These are phyloP conservation scores for Tilletia walkeri DNA, from an alignment of 1,284 basidiomycete species.

Conservation along the genomic window DNA sequence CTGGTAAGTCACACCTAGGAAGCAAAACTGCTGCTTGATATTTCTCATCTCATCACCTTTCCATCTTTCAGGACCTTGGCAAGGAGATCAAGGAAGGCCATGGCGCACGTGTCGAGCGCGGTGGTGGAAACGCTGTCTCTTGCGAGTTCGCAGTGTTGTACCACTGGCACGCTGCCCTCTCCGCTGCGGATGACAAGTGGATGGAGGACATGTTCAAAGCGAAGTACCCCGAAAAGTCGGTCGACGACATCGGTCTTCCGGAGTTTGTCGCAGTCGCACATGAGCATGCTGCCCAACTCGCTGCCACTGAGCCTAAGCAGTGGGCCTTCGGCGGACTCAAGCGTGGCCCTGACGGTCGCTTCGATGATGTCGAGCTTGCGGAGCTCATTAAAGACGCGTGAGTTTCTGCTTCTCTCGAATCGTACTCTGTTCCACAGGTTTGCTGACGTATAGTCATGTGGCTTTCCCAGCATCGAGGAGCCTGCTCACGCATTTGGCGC, in stretches of 20 bases:
- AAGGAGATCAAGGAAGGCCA: constrained; percentile 19
- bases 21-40: neutral
- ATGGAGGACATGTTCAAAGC: constrained; percentile 35
- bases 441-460: neutral
- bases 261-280: constrained; percentile 65
- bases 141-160: constrained; percentile 34
- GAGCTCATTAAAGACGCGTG: constrained; percentile 37
- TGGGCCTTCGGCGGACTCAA: constrained; percentile 67
- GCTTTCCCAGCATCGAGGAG: constrained; percentile 57
- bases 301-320: constrained; percentile 58
- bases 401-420: neutral
- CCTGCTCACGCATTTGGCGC: constrained; percentile 76
- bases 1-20: constrained; percentile 19
- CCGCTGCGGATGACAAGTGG: constrained; percentile 42
- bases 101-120: constrained; percentile 31
- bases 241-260: constrained; percentile 60
- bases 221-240: constrained; percentile 29
- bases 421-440: no score
- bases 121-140: constrained; percentile 39
- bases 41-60: neutral
- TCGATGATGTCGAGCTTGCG: constrained; percentile 74
- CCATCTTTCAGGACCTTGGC: constrained; percentile 31
- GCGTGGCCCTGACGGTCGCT: constrained; percentile 66
- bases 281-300: constrained; percentile 21
- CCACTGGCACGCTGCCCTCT: constrained; percentile 44